These are phyloP conservation scores for Eucalyptus cloeziana DNA, from an alignment of 345 rosid genomes.

Conservation along the genomic window DNA sequence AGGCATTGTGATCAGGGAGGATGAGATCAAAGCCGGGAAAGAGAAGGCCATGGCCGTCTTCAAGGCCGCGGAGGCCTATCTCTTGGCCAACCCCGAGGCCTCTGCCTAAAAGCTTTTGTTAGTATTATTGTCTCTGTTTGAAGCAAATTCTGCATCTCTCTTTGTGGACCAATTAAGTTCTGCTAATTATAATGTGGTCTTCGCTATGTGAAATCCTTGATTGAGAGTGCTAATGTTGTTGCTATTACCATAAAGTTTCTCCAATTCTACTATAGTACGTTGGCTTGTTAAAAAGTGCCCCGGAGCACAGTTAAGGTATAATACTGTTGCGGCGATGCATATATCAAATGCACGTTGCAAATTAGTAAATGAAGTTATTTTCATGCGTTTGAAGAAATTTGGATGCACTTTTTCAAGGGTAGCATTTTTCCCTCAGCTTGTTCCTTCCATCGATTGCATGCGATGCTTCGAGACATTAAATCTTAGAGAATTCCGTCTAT, in stretches of 20 bases:
- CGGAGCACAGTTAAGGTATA: not conserved
- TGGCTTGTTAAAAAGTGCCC: not conserved
- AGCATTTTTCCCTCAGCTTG: not conserved
- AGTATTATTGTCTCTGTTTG: not conserved
- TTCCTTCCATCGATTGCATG: not conserved
- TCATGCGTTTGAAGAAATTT: not conserved
- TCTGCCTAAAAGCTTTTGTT: not conserved
- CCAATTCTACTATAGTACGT: not conserved
- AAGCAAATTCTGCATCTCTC: not conserved
- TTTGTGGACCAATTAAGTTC: not conserved
- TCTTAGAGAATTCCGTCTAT: not conserved
- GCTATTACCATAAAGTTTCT: not conserved
- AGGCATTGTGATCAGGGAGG: slow-evolving; percentile 4
- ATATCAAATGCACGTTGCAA: not conserved
- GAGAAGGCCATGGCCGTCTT: slow-evolving; percentile 4
- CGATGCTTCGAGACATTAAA: not conserved
- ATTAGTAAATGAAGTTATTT: not conserved
- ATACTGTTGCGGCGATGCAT: not conserved
- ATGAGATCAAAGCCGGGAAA: slow-evolving; percentile 11
- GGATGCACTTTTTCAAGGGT: not conserved
- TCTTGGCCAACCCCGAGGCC: slow-evolving; percentile 12
- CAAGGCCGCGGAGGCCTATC: slow-evolving; percentile 24
- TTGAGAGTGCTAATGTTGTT: not conserved
- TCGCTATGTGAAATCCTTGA: too few relatives aligned
- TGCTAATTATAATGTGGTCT: too few relatives aligned